Percentiles rank a stretch among this genome's conserved stretches.
Evolutionary conservation across 805 yeast genomes (phyloP).

Genomic region (Kuraishia hungarica): DNA sequence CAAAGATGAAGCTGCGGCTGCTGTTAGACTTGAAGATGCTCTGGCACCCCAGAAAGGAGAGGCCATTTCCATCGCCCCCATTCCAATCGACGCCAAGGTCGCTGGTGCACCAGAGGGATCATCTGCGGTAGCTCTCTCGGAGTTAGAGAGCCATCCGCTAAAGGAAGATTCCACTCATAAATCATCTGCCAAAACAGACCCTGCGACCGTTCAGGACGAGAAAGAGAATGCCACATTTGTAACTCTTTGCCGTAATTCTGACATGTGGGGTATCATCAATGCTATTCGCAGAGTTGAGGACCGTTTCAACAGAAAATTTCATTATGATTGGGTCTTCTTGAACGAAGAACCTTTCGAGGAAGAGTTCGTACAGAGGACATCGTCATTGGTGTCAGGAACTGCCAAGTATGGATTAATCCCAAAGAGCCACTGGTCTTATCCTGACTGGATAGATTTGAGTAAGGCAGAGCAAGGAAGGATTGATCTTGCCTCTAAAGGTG

Average conservation of each 20-base stretch:
- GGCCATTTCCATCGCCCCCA: background rate
- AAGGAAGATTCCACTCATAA: background rate
- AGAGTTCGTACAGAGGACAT: conserved; percentile 27
- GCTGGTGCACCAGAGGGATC: background rate
- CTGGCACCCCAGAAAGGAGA: background rate
- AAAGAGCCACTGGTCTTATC: conserved; percentile 36
- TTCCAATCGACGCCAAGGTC: background rate
- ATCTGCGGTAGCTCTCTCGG: background rate
- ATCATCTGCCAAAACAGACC: background rate
- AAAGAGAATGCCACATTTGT: conserved; percentile 56
- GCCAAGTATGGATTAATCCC: conserved; percentile 36
- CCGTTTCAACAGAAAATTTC: conserved; percentile 26
- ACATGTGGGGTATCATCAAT: conserved; percentile 25
- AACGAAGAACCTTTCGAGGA: conserved; percentile 36
- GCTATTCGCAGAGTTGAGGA: conserved; percentile 27
- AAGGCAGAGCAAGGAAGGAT: conserved; percentile 22
- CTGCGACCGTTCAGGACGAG: background rate
- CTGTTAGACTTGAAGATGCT: background rate
- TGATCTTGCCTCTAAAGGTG: conserved; percentile 21
- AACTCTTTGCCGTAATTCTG: conserved; percentile 30
- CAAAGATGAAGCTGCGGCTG: background rate
- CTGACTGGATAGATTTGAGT: conserved; percentile 28
- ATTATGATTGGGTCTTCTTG: conserved; percentile 36
- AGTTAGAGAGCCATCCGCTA: background rate
- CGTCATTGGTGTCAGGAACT: conserved; percentile 28